Conservation (phyloP, 108 stramenopile species). For the Pseudonitzschia delicatissima region DNA sequence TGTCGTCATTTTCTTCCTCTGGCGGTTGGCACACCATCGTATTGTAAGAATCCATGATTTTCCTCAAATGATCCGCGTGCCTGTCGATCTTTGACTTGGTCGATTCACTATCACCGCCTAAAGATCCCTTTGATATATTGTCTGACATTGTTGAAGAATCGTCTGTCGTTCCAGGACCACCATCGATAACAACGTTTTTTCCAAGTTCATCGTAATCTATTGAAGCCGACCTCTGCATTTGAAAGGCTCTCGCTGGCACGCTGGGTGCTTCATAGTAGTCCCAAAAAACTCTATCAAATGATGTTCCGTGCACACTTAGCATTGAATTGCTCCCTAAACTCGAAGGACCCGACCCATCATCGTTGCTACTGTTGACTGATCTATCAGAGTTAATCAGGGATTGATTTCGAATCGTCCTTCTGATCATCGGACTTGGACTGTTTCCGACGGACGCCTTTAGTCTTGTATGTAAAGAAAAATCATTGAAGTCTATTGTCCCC, state of each 20-base stretch:
- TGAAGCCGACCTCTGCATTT: slow-evolving; percentile 44
- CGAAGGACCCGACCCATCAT: slow-evolving; percentile 32
- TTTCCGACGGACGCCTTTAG: not conserved
- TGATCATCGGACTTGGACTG: slow-evolving; percentile 8
- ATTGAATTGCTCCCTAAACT: slow-evolving; percentile 41
- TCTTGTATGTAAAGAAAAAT: slow-evolving; percentile 12
- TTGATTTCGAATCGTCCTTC: not conserved
- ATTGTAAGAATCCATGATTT: slow-evolving; percentile 35
- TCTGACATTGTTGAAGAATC: slow-evolving; percentile 23
- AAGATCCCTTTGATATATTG: slow-evolving; percentile 10
- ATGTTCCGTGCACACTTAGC: slow-evolving; percentile 36
- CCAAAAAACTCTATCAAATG: slow-evolving; percentile 40
- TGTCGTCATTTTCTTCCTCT: not conserved
- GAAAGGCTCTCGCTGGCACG: slow-evolving; percentile 10
- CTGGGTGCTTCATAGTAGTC: slow-evolving; percentile 23
- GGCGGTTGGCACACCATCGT: slow-evolving; percentile 17
- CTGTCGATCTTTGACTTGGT: slow-evolving; percentile 12
- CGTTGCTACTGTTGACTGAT: slow-evolving; percentile 2
- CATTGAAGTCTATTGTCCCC: slow-evolving; percentile 32
- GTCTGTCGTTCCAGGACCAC: slow-evolving; percentile 5
- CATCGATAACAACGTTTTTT: not conserved
- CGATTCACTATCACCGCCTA: slow-evolving; percentile 21
- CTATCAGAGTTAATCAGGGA: not conserved
- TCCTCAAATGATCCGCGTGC: slow-evolving; percentile 14
- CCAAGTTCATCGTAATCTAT: slow-evolving; percentile 24